Evolutionary conservation across 2,329 filamentous ascomycete genomes (phyloP), one percentile per base, ranked within the genome.

Genomic region (Fusarium napiforme): DNA sequence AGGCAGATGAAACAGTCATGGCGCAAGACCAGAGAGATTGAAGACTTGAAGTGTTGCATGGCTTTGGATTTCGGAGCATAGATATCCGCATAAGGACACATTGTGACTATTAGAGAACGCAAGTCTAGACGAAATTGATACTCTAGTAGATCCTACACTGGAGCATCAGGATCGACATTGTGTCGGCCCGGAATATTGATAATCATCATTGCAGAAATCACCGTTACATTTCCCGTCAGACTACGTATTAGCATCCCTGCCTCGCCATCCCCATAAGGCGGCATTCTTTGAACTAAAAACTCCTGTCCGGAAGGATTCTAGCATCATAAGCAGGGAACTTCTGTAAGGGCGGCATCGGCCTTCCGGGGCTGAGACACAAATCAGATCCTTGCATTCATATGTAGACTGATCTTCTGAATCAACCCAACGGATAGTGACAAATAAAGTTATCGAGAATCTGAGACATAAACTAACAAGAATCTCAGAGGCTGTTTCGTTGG

Each of bases 301-400:
- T 53, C 55, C 19, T 37, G 23, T n/a, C 28, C 32, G 34, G 26
- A 46, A 62, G 34, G 34, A 46, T 34, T 40, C 46, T 60, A 60
- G 58, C 32, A 30, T 50, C 28, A 55, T 21, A 47, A 32, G 60
- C 37, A 63, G 34, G 53, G 60, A 42, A 34, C 40, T 47, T 60
- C 32, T 63, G 53, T 60, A 60, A 46, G 53, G 60, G 60, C 32
- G 14, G 16, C 23, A 26, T 62, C 39, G 19, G 8, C 18, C 14
- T 43, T 62, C 42, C 37, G 60, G 43, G 60, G 60, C 60, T 60
- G 52, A 63, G 60, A 60, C 53, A 45, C 23, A 28, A 28, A 19
- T n/a, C 28, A 45, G 40, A 52, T 34, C 42, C 56, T 60, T 60
- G 53, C 36, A 60, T 42, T 39, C 23, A 18, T 39, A 23, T 23